A percentile compares a stretch with the other conserved stretches of the same genome.
These are phyloP conservation scores for Daldinia loculata DNA, from an alignment of 495 filamentous ascomycete species.

Conservation along the genomic window DNA sequence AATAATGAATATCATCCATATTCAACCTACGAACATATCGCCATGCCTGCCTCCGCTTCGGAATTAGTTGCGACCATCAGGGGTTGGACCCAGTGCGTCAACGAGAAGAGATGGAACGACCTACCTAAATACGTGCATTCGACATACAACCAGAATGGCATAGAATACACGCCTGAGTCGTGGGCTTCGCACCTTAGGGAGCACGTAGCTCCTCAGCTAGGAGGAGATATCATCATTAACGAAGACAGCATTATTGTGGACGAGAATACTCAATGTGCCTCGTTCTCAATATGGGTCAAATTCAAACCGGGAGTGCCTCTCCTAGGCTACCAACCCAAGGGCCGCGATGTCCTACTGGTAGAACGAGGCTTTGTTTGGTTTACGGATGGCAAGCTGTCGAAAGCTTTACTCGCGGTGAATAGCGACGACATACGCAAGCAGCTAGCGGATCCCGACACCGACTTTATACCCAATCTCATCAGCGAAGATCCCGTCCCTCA, in stretches of 20 bases:
- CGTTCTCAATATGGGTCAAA: constrained; percentile 33
- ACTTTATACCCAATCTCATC: constrained; percentile 25
- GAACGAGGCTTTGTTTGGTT: constrained; percentile 38
- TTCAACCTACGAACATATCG: constrained; percentile 4
- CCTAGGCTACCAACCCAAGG: constrained; percentile 25
- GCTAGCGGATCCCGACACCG: constrained; percentile 15
- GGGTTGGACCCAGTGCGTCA: constrained; percentile 29
- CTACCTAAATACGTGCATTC: constrained; percentile 29
- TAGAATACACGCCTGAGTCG: constrained; percentile 31
- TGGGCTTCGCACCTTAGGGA: constrained; percentile 27
- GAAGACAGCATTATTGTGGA: constrained; percentile 36
- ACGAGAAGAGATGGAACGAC: constrained; percentile 37
- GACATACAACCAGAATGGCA: constrained; percentile 31
- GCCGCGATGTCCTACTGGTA: constrained; percentile 23
- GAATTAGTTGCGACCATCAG: constrained; percentile 30
- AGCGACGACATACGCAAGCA: constrained; percentile 36
- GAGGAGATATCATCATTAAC: constrained; percentile 31
- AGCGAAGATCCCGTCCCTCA: constrained; percentile 25
- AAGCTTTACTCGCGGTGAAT: constrained; percentile 28
- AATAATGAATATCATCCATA: background rate
- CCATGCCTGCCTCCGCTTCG: constrained; percentile 24
- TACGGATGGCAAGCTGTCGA: constrained; percentile 32
- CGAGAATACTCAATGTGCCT: constrained; percentile 25
- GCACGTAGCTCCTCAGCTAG: constrained; percentile 25
- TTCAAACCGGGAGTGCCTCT: constrained; percentile 30